phyloP scores from a whole-genome alignment of 208 protist species.

The Acanthamoeba castellanii region DNA sequence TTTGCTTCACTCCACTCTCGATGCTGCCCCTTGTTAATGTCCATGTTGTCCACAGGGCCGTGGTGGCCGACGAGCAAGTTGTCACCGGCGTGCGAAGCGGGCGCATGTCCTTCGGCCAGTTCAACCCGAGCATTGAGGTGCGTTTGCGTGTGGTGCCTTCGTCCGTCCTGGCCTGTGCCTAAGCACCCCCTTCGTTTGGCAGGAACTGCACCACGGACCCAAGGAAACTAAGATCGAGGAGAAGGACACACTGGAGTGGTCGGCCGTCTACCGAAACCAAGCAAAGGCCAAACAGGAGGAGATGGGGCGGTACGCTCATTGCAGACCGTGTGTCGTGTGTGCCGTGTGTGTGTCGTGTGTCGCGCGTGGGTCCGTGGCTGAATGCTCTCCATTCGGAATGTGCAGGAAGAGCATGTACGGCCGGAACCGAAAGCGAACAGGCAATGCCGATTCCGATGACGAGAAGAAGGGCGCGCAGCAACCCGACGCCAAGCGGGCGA shows the following conservation, averaged over 20 bases:
- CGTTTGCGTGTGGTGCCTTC: neutral
- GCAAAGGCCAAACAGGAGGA: neutral
- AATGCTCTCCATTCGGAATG: neutral
- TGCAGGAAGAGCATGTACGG: slow-evolving; percentile 49
- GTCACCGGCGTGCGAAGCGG: slow-evolving; percentile 16
- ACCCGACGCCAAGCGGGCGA: neutral
- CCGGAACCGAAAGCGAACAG: slow-evolving; percentile 7
- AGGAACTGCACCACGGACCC: neutral
- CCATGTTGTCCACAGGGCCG: neutral
- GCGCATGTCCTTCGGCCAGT: slow-evolving; percentile 17
- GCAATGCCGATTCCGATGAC: neutral
- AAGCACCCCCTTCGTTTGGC: neutral
- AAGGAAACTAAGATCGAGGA: neutral
- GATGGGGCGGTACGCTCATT: neutral
- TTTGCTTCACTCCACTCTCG: neutral
- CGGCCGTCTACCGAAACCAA: slow-evolving; percentile 15
- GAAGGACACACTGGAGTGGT: slow-evolving; percentile 30
- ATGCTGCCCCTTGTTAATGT: neutral
- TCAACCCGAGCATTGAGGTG: slow-evolving; percentile 16
- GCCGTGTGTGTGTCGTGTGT: neutral
- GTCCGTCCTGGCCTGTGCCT: neutral
- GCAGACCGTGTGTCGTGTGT: neutral
- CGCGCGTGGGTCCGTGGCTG: neutral
- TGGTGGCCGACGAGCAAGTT: slow-evolving; percentile 25
- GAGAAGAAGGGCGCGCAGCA: neutral